These are phyloP conservation scores for Podila epigama DNA, from an alignment of 192 early-diverging fungal species.

Conservation along the genomic window DNA sequence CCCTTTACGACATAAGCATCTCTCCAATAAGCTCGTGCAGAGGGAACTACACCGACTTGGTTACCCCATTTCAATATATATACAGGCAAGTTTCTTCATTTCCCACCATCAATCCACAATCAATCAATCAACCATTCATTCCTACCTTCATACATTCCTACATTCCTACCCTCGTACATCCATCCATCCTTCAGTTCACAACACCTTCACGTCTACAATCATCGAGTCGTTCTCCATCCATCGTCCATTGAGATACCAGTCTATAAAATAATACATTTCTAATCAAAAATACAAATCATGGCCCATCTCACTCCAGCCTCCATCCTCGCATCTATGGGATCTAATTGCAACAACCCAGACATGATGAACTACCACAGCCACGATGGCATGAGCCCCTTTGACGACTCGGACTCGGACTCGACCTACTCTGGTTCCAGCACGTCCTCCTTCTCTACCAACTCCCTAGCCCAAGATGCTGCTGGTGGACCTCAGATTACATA, in stretches of 20 bases:
- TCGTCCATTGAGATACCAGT: too few relatives aligned
- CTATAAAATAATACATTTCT: neutral
- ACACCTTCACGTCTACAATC: too few relatives aligned
- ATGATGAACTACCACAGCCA: slow-evolving; percentile 29
- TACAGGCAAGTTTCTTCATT: neutral
- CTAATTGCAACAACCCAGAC: slow-evolving; percentile 12
- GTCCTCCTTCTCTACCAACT: slow-evolving; percentile 19
- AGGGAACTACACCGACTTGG: too few relatives aligned
- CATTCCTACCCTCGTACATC: too few relatives aligned
- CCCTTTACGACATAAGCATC: neutral
- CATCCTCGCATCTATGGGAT: slow-evolving; percentile 36
- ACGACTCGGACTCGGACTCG: slow-evolving; percentile 43
- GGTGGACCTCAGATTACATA: slow-evolving; percentile 8
- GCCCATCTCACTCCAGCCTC: slow-evolving; percentile 43
- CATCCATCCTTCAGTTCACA: too few relatives aligned
- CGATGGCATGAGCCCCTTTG: slow-evolving; percentile 27
- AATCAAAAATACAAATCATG: slow-evolving; percentile 9
- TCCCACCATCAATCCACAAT: neutral
- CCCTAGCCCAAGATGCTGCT: neutral
- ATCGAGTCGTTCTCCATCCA: neutral
- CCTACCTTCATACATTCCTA: too few relatives aligned
- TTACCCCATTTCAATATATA: neutral
- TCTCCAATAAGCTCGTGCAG: slow-evolving; percentile 1
- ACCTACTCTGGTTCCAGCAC: slow-evolving; percentile 36
- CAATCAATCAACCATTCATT: too few relatives aligned